Evolutionary conservation across 805 yeast genomes (phyloP).

Genomic region (Yamadazyma kitorensis): DNA sequence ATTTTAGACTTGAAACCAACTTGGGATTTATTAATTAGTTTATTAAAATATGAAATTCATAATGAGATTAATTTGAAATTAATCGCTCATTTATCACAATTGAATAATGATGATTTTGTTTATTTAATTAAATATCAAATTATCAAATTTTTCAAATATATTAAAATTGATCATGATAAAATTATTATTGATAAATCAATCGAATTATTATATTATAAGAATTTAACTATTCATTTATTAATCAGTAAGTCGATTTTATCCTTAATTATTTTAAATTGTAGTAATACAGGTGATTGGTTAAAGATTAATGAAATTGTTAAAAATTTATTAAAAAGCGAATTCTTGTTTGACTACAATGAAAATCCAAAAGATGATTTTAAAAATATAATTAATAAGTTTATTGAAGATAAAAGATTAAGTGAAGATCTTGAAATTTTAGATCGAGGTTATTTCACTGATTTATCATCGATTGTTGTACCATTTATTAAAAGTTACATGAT

Average conservation of each 20-base stretch:
- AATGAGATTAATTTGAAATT: constrained; percentile 22
- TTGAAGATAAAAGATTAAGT: constrained; percentile 15
- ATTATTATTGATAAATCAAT: constrained; percentile 45
- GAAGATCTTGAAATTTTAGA: constrained; percentile 21
- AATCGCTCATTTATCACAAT: constrained; percentile 16
- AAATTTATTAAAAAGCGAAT: constrained; percentile 39
- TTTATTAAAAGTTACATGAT: constrained; percentile 16
- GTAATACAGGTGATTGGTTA: constrained; percentile 16
- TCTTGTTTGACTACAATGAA: constrained; percentile 40
- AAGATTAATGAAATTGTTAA: constrained; percentile 32
- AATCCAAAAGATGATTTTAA: constrained; percentile 27
- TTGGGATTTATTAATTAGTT: constrained; percentile 22
- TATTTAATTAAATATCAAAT: constrained; percentile 12
- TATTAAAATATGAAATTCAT: constrained; percentile 19
- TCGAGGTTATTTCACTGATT: constrained; percentile 17
- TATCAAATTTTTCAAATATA: constrained; percentile 24
- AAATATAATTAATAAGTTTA: constrained; percentile 23
- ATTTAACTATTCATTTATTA: constrained; percentile 53
- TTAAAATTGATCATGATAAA: constrained; percentile 20
- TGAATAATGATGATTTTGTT: constrained; percentile 21
- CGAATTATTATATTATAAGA: constrained; percentile 57
- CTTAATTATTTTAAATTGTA: constrained; percentile 19
- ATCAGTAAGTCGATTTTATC: constrained; percentile 50
- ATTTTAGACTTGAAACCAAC: constrained; percentile 28
- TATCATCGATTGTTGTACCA: constrained; percentile 12